These are phyloP conservation scores for Lonicera japonica DNA, from an alignment of 129 eudicot genomes.

Conservation along the genomic window DNA sequence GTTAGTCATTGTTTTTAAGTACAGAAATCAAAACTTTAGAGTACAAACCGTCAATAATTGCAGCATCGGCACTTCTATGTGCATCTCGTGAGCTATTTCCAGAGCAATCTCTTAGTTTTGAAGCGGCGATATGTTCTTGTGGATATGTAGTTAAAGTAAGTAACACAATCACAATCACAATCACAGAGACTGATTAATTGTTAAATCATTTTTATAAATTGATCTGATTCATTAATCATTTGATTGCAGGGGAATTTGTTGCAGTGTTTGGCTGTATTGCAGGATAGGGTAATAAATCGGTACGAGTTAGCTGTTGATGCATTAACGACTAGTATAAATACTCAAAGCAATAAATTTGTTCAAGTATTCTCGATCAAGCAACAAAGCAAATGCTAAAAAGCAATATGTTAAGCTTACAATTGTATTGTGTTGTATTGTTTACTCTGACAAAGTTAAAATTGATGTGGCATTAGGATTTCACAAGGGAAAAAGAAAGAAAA, in stretches of 20 bases:
- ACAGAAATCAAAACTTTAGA: constrained; percentile 31
- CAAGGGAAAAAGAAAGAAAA: background rate
- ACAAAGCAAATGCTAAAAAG: no score
- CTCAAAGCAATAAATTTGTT: background rate
- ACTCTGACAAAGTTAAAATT: no score
- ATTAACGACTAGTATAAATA: background rate
- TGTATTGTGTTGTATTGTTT: no score
- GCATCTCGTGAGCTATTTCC: constrained; percentile 31
- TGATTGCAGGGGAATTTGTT: constrained; percentile 19
- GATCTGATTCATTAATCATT: background rate
- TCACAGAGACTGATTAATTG: no score
- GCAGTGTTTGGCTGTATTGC: constrained; percentile 22
- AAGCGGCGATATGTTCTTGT: constrained; percentile 22
- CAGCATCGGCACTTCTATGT: constrained; percentile 46
- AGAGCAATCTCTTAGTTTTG: constrained; percentile 7
- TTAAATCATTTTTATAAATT: background rate
- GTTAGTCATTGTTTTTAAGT: background rate
- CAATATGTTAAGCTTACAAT: no score
- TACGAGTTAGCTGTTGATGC: constrained; percentile 7
- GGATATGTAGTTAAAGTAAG: constrained; percentile 34
- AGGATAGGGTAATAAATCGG: constrained; percentile 8
- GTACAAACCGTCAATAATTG: constrained; percentile 36
- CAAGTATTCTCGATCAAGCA: background rate
- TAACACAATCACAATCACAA: no score
- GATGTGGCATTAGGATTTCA: no score